Conservation (phyloP, 176 grass and related monocot genomes). For the Oryza brachyantha region DNA sequence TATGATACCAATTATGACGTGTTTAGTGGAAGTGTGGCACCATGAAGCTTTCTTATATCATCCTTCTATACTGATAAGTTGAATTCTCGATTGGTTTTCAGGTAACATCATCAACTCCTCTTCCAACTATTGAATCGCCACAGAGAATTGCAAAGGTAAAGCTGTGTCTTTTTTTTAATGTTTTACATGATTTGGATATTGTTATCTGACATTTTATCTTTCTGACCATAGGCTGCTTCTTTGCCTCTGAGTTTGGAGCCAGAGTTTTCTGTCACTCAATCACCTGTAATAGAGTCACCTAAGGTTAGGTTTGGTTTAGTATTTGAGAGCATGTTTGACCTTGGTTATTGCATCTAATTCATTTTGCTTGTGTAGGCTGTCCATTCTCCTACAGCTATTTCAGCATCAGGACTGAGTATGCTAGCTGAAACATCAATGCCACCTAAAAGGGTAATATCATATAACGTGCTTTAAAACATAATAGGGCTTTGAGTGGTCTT, state of each 20-base stretch:
- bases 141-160: conserved; percentile 43
- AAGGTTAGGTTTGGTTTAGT: conserved; percentile 37
- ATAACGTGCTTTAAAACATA: neutral
- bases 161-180: neutral
- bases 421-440: conserved; percentile 43
- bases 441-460: conserved; percentile 45
- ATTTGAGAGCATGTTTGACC: neutral
- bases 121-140: conserved; percentile 47
- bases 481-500: no score
- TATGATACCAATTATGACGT: neutral
- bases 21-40: conserved; percentile 9
- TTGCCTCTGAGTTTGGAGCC: conserved; percentile 34
- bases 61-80: conserved; percentile 11
- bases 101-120: conserved; percentile 43
- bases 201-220: conserved; percentile 11
- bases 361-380: conserved; percentile 47
- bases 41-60: neutral
- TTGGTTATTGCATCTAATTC: conserved; percentile 17
- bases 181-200: conserved; percentile 1
- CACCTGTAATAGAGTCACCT: conserved; percentile 32
- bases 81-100: conserved; percentile 26
- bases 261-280: conserved; percentile 27
- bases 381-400: conserved; percentile 46
- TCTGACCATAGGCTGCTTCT: conserved; percentile 35
- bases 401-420: conserved; percentile 55